Base-by-base conservation (phyloP, 495 filamentous ascomycete genomes). In the Xylaria curta region DNA sequence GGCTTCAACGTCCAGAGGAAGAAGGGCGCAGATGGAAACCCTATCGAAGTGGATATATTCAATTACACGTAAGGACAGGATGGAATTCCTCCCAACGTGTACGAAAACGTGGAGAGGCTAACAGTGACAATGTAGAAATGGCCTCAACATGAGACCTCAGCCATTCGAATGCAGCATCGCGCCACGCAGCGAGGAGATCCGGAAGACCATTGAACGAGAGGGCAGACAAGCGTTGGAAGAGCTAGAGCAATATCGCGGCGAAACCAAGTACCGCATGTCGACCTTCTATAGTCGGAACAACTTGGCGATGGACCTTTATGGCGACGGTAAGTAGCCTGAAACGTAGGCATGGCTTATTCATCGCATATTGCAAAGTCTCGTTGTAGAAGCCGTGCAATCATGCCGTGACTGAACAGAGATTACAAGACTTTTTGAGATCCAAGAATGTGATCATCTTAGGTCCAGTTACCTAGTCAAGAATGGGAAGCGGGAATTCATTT, bases 201-300 rank as follows among this genome's bases (percentile, higher is more conserved):
- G 79, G 4, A 79, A 81, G 26, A 82, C 87, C 0, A 86, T 91
- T 51, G 80, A 87, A n/a, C 75, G 84, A 28, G 87, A 90, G 72
- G 88, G 87, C 19, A 78, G 78, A 72, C 81, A 88, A 72, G 88
- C 88, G 2, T 72, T 88, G 44, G 75, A 82, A 42, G 83, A 88
- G 31, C 71, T 90, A n/a, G 80, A 85, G 68, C 76, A 82, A 24
- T 87, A 87, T 73, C 85, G 90, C 12, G 88, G 88, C n/a, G 86
- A 88, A 75, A 87, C 86, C 28, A 83, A 87, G 73, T 88, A 89
- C 68, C 74, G 85, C 24, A 87, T 89, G 85, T 86, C 84, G 54
- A 85, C 83, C 21, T 88, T 85, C 70, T 86, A 88, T 64, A 60
- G 42, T 1, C 69, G 72, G 66, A 75, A 78, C 21, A 58, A 75